Conservation (phyloP, 805 yeast species). For the Wickerhamomyces alni region DNA sequence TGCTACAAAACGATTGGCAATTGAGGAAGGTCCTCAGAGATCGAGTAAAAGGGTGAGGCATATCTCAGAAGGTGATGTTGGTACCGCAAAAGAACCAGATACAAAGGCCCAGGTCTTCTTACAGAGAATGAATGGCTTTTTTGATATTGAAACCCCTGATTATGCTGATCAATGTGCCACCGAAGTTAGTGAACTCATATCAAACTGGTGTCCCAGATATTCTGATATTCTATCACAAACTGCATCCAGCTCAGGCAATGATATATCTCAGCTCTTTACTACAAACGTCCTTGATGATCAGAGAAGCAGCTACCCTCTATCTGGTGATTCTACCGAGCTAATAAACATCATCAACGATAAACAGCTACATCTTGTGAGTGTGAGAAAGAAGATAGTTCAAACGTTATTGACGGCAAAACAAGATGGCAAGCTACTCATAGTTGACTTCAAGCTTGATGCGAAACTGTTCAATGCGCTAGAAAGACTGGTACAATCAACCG, state of each 20-base stretch:
- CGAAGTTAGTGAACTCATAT: constrained; percentile 1
- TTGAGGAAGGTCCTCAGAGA: constrained; percentile 26
- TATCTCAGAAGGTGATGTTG: constrained; percentile 21
- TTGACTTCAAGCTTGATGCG: constrained; percentile 34
- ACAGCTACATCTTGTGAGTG: constrained; percentile 31
- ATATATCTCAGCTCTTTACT: constrained; percentile 26
- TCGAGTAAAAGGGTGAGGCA: constrained; percentile 34
- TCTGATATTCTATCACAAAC: constrained; percentile 1
- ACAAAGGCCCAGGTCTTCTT: constrained; percentile 6
- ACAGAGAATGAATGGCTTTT: constrained; percentile 3
- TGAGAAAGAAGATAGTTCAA: constrained; percentile 27
- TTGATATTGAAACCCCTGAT: not conserved
- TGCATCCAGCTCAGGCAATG: constrained; percentile 9
- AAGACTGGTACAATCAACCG: constrained; percentile 16
- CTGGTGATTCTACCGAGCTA: not conserved
- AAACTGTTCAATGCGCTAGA: constrained; percentile 10
- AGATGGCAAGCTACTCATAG: constrained; percentile 25
- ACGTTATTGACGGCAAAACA: constrained; percentile 13
- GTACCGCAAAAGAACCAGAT: not conserved
- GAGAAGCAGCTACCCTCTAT: not conserved
- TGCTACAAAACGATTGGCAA: constrained; percentile 10
- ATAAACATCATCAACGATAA: constrained; percentile 18
- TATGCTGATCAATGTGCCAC: constrained; percentile 5
- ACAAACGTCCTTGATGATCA: constrained; percentile 23
- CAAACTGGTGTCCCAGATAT: constrained; percentile 16